A percentile compares a stretch with the other conserved stretches of the same genome.
Evolutionary conservation across 2,329 filamentous ascomycete species (phyloP).

Genomic region (Aspergillus melleus): DNA sequence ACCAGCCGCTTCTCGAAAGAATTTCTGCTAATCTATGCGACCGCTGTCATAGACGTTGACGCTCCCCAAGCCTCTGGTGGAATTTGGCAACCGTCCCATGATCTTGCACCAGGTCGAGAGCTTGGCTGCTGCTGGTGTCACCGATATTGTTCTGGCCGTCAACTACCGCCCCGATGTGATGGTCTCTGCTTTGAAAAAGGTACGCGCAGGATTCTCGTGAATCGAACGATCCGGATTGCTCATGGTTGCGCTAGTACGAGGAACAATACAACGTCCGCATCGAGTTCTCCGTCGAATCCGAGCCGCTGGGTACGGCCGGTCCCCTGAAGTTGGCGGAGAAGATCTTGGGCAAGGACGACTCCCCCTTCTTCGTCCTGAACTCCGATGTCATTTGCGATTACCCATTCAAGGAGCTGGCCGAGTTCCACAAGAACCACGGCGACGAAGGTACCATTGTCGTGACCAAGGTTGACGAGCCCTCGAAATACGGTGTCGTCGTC

Average conservation of each 20-base stretch:
- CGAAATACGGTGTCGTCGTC: conserved; percentile 97
- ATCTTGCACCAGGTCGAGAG: conserved; percentile 97
- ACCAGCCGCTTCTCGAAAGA: neutral
- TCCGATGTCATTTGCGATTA: conserved; percentile 98
- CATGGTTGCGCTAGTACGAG: conserved; percentile 65
- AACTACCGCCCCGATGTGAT: conserved; percentile 99
- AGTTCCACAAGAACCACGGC: conserved; percentile 90
- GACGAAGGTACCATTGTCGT: conserved; percentile 97
- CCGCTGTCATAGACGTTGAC: conserved; percentile 74
- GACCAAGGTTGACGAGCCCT: conserved; percentile 98
- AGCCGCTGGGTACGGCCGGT: conserved; percentile 91
- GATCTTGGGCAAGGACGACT: conserved; percentile 88
- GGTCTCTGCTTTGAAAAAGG: conserved; percentile 89
- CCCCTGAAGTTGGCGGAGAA: conserved; percentile 93
- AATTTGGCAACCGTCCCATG: conserved; percentile 99
- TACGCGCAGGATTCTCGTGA: conserved; percentile 42
- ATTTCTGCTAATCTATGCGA: conserved; percentile 15
- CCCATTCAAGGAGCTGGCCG: conserved; percentile 84
- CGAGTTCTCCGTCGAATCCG: conserved; percentile 93
- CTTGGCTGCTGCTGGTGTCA: conserved; percentile 88
- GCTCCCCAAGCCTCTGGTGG: conserved; percentile 93
- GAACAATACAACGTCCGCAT: conserved; percentile 91
- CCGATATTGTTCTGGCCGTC: conserved; percentile 95
- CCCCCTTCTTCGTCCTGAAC: conserved; percentile 97
- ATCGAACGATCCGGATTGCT: neutral